Conservation (phyloP, 106 monocot genomes). For the Acanthochlamys bracteata region DNA sequence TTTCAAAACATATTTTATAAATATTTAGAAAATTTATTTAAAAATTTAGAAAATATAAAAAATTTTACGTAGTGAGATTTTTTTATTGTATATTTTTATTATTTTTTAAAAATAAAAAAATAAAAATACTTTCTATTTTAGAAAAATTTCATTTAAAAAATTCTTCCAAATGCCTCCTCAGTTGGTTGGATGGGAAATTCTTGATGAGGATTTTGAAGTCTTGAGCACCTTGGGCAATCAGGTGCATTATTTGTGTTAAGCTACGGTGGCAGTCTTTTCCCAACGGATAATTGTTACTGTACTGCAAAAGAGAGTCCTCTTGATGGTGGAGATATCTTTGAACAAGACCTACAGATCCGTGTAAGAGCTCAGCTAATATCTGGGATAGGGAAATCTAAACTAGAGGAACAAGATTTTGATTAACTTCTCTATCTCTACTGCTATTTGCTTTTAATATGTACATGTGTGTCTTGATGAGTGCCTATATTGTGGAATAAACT, state of each 20-base stretch:
- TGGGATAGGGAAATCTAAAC: conserved; percentile 44
- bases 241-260: conserved; percentile 9
- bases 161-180: too few species aligned
- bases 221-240: conserved; percentile 35
- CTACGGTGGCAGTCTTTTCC: too few species aligned
- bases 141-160: too few species aligned
- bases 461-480: background rate
- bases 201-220: conserved; percentile 34
- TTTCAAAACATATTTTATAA: too few species aligned
- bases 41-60: too few species aligned
- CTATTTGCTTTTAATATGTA: background rate
- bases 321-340: conserved; percentile 33
- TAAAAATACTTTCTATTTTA: too few species aligned
- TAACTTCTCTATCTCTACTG: background rate
- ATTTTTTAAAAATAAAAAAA: too few species aligned
- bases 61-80: too few species aligned
- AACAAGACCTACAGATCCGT: conserved; percentile 38
- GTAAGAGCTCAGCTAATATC: conserved; percentile 26
- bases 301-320: conserved; percentile 35
- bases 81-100: too few species aligned
- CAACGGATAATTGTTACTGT: background rate
- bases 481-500: too few species aligned
- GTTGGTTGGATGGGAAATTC: conserved; percentile 54
- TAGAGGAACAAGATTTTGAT: background rate
- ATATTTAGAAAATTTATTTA: too few species aligned